Evolutionary conservation across 2,329 filamentous ascomycete genomes (phyloP).

Genomic region (Stemphylium lycopersici): DNA sequence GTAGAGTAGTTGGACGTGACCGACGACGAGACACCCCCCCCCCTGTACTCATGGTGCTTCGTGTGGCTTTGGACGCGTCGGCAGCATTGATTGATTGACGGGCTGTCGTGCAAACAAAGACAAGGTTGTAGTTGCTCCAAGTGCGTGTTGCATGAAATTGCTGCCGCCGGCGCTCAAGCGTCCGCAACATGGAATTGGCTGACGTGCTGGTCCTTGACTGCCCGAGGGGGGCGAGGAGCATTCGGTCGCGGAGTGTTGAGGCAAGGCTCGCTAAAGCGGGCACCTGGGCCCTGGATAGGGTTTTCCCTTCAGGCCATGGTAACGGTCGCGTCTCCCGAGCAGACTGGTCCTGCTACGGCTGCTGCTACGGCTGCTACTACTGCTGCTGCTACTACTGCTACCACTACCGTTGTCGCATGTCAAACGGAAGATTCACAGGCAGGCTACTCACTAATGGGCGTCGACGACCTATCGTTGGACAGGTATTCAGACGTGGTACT

Average conservation of each 20-base stretch:
- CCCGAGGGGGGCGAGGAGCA: too few relatives aligned
- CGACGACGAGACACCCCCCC: not conserved
- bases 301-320: slow-evolving; percentile 2
- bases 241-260: slow-evolving; percentile 6
- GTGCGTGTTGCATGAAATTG: slow-evolving; percentile 25
- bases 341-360: too few relatives aligned
- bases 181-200: slow-evolving; percentile 26
- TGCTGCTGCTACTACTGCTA: not conserved
- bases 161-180: slow-evolving; percentile 18
- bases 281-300: not conserved
- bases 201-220: not conserved
- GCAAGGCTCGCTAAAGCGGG: not conserved
- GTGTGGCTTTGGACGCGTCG: too few relatives aligned
- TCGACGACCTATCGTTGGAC: not conserved
- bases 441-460: not conserved
- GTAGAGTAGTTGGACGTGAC: not conserved
- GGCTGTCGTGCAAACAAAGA: slow-evolving; percentile 38
- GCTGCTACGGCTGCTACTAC: too few relatives aligned
- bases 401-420: slow-evolving; percentile 8
- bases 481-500: slow-evolving; percentile 1
- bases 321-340: slow-evolving; percentile 2
- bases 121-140: slow-evolving; percentile 29
- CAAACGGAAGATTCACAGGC: slow-evolving; percentile 2
- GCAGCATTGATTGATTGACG: slow-evolving; percentile 21
- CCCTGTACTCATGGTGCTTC: not conserved